Evolutionary conservation across 768 basidiomycete species (phyloP).

Genomic region (Leccinum pellstonianum): DNA sequence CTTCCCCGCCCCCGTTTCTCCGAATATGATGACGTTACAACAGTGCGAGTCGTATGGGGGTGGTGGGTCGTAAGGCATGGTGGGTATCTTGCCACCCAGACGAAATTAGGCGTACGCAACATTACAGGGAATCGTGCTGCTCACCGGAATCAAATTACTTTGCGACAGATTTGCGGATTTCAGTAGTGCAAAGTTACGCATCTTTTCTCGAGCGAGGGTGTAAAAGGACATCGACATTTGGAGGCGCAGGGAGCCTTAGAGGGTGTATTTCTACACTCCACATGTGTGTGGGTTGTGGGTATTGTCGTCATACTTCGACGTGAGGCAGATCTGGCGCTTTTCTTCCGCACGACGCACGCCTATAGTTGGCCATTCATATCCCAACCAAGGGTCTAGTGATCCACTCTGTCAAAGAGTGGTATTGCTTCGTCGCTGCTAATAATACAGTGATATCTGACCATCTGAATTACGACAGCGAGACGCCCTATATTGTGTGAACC

Average conservation of each 20-base stretch:
- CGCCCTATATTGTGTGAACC: slow-evolving; percentile 8
- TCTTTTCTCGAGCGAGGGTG: slow-evolving; percentile 3
- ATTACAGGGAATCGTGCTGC: not conserved
- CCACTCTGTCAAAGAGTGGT: slow-evolving; percentile 2
- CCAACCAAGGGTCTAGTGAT: slow-evolving; percentile 9
- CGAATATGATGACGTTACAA: slow-evolving; percentile 28
- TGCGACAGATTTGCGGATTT: not conserved
- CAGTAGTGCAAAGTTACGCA: slow-evolving; percentile 2
- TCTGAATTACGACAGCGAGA: not conserved
- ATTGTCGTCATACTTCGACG: slow-evolving; percentile 3
- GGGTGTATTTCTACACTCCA: not conserved
- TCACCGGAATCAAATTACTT: slow-evolving; percentile 9
- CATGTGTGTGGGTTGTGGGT: slow-evolving; percentile 18
- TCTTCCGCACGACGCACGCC: slow-evolving; percentile 5
- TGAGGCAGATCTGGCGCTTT: slow-evolving; percentile 7
- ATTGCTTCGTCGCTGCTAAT: not conserved
- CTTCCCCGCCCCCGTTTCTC: slow-evolving; percentile 34
- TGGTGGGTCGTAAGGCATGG: slow-evolving; percentile 6
- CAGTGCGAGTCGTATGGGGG: slow-evolving; percentile 17
- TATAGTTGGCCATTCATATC: slow-evolving; percentile 12
- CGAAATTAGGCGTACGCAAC: not conserved
- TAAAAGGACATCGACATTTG: slow-evolving; percentile 4
- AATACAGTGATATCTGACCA: slow-evolving; percentile 13
- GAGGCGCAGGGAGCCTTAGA: not conserved
- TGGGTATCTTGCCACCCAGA: slow-evolving; percentile 6